These are phyloP conservation scores for Casuarina equisetifolia DNA, from an alignment of 306 rosid genomes.

Conservation along the genomic window DNA sequence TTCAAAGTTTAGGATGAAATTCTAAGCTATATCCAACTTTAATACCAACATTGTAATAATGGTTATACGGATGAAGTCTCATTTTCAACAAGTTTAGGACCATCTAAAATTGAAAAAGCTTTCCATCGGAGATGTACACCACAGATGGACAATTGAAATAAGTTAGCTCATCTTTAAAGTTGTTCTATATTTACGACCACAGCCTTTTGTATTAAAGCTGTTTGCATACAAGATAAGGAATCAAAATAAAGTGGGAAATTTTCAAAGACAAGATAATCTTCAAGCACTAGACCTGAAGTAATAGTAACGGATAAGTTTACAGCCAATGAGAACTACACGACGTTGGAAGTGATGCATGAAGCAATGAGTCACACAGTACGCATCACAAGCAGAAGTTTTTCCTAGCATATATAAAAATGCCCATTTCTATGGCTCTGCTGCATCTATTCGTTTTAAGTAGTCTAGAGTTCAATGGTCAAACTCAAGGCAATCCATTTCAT, in stretches of 20 bases:
- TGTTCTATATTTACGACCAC: not conserved
- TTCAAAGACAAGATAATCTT: slow-evolving; percentile 19
- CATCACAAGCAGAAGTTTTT: slow-evolving; percentile 8
- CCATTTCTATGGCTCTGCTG: not conserved
- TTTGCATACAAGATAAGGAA: slow-evolving; percentile 11
- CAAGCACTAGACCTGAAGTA: slow-evolving; percentile 19
- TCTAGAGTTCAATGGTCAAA: not conserved
- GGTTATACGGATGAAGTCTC: not conserved
- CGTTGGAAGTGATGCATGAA: slow-evolving; percentile 21
- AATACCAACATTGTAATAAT: not conserved
- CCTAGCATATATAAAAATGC: slow-evolving; percentile 8
- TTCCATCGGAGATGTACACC: not conserved
- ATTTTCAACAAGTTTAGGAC: not conserved
- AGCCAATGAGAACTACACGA: slow-evolving; percentile 25
- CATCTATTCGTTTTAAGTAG: not conserved
- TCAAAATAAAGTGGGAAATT: slow-evolving; percentile 27
- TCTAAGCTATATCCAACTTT: too few relatives aligned
- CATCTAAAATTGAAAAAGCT: not conserved
- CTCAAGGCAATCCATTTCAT: not conserved
- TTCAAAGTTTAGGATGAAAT: too few relatives aligned
- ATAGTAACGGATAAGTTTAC: slow-evolving; percentile 20
- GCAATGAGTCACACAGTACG: slow-evolving; percentile 1
- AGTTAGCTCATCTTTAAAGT: slow-evolving; percentile 23
- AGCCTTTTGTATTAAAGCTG: slow-evolving; percentile 20
- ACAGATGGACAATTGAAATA: slow-evolving; percentile 10